phyloP scores from a whole-genome alignment of 768 basidiomycete genomes.

The Mycena indigotica region DNA sequence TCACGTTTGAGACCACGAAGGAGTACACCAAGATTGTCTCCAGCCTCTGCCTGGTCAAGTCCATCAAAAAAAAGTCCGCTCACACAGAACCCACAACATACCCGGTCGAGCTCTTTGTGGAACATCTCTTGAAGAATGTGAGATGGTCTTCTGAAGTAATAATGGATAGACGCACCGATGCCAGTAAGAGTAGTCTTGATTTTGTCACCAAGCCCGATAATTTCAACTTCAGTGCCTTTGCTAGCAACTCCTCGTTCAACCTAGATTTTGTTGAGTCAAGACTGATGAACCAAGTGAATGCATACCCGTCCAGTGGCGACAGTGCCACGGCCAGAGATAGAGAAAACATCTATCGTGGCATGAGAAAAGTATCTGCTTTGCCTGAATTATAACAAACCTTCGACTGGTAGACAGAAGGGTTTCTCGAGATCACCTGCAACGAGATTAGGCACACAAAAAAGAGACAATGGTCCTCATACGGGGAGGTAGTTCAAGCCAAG shows the following conservation, averaged over 20 bases:
- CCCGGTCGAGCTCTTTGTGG: constrained; percentile 98
- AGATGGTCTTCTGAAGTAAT: background rate
- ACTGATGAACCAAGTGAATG: background rate
- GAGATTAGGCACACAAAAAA: background rate
- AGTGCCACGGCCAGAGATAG: constrained; percentile 97
- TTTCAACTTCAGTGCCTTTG: constrained; percentile 93
- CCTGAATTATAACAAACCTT: too few species aligned
- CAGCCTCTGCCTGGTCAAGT: constrained; percentile 78
- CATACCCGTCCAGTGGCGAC: constrained; percentile 89
- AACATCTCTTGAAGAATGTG: constrained; percentile 80
- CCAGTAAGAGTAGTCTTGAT: constrained; percentile 96
- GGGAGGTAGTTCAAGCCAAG: constrained; percentile 91
- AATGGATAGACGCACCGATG: constrained; percentile 58
- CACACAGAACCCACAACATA: constrained; percentile 35
- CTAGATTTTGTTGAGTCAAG: constrained; percentile 35
- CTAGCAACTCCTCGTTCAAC: constrained; percentile 89
- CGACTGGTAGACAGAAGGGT: constrained; percentile 94
- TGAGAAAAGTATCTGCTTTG: too few species aligned
- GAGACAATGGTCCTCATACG: constrained; percentile 52
- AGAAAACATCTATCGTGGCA: constrained; percentile 72
- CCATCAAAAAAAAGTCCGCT: background rate
- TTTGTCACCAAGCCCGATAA: constrained; percentile 79
- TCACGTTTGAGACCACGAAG: constrained; percentile 97
- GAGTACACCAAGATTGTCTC: constrained; percentile 98
- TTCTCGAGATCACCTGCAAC: constrained; percentile 88